Base-by-base conservation (phyloP, 139 green algal species). In the Deuterostichococcus epilithicus region DNA sequence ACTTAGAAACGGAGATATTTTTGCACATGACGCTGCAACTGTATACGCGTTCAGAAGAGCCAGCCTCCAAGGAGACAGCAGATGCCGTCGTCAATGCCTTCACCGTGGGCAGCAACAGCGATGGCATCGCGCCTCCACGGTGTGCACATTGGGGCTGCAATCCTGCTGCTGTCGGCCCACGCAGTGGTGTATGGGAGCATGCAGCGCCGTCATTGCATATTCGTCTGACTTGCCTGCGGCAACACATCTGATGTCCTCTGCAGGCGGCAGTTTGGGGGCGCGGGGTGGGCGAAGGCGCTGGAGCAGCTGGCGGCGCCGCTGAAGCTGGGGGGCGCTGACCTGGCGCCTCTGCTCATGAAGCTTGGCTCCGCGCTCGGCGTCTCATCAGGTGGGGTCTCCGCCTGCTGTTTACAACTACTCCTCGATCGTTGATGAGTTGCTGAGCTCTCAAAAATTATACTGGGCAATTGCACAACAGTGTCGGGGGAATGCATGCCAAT, bases 1-100 rank as follows among this genome's bases (percentile, higher is more conserved):
- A 97, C 76, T 80, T 97, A 37, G 93, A 97, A 72, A 82, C 88
- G 1, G 93, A 97, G 76, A 86, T 97, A 13, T 95, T 96, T 76
- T 78, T 97, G 75, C 84, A 94, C 78, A 45, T 96, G 22, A 75
- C n/a, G n/a, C n/a, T 97, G 52, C 35, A 88, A 26, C 72, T 88
- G 23, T 81, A 91, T 47, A 34, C 45, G 0, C 73, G 79, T 3
- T 63, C 52, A 20, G 3, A 23, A 13, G 42, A 23, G 8, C 10
- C 42, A 52, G 42, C 42, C 18, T 23, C 8, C 10, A 13, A 63
- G 52, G 52, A 23, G 10, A 20, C 3, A 20, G 52, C 18, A 3
- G 52, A 63, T 25, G 52, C 52, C 10, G 18, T 25, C 28, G 20
- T 28, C 3, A 63, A 63, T 63, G 52, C 52, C 18, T 63, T 30